These are phyloP conservation scores for Aspergillus fischeri DNA, from an alignment of 2,329 filamentous ascomycete species.

Conservation along the genomic window DNA sequence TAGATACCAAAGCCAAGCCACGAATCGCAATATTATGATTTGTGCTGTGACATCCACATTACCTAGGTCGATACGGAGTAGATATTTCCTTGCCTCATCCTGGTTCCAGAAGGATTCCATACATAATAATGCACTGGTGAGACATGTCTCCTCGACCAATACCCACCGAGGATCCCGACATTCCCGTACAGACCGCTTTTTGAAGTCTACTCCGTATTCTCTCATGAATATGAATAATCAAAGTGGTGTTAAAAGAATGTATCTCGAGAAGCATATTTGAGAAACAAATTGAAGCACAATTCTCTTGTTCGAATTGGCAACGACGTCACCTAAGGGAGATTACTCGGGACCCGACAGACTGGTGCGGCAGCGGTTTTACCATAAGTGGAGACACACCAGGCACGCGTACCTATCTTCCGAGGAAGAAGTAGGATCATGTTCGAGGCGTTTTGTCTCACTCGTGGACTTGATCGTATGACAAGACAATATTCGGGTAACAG, in stretches of 20 bases:
- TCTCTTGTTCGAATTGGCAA: background rate
- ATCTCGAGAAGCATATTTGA: background rate
- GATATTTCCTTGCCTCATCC: background rate
- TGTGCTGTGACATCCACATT: background rate
- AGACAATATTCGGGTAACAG: background rate
- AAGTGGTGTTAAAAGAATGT: background rate
- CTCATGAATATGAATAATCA: background rate
- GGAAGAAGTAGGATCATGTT: background rate
- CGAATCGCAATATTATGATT: background rate
- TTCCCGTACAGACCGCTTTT: background rate
- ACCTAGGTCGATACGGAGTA: background rate
- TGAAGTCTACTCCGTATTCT: background rate
- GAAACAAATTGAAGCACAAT: background rate
- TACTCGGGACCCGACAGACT: slow-evolving; percentile 23
- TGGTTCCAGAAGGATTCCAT: slow-evolving; percentile 15
- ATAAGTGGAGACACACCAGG: slow-evolving; percentile 8
- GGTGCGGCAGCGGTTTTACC: slow-evolving; percentile 17
- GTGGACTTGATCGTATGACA: background rate
- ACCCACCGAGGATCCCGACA: background rate
- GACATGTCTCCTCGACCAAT: background rate
- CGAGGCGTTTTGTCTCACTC: background rate
- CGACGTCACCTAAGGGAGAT: background rate
- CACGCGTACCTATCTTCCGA: background rate
- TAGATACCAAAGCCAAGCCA: background rate
- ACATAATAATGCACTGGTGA: slow-evolving; percentile 1